Evolutionary conservation across 75 land plant genomes (phyloP).

Genomic region (Isoetes taiwanensis): DNA sequence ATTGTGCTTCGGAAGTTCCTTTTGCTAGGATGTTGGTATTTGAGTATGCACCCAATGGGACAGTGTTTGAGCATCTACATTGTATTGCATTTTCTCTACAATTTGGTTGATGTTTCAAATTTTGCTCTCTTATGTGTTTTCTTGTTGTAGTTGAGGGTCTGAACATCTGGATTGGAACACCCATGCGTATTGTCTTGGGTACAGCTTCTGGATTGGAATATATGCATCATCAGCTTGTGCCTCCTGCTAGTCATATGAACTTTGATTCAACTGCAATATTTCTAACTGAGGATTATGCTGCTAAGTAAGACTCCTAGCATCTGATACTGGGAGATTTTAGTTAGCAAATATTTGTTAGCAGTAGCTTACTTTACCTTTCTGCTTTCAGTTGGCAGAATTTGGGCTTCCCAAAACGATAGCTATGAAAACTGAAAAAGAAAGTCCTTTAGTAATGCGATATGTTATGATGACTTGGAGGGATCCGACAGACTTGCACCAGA

Average conservation of each 20-base stretch:
- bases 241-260: constrained; percentile 41
- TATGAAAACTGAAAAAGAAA: neutral
- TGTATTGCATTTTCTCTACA: constrained; percentile 12
- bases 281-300: constrained; percentile 70
- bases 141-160: constrained; percentile 39
- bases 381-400: constrained; percentile 27
- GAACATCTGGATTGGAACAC: constrained; percentile 72
- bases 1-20: constrained; percentile 55
- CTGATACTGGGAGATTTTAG: too few species aligned
- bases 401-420: constrained; percentile 16
- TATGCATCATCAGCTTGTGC: constrained; percentile 52
- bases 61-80: constrained; percentile 69
- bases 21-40: constrained; percentile 79
- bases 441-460: neutral
- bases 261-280: constrained; percentile 37
- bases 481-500: constrained; percentile 12
- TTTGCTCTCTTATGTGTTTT: neutral
- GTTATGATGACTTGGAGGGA: constrained; percentile 23
- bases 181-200: constrained; percentile 72
- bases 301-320: too few species aligned
- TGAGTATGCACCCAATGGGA: constrained; percentile 83
- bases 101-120: neutral
- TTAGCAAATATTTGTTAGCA: constrained; percentile 10
- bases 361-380: neutral
- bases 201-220: constrained; percentile 67